Base-by-base conservation (phyloP, 2,329 filamentous ascomycete genomes). In the Penicillium crustosum region DNA sequence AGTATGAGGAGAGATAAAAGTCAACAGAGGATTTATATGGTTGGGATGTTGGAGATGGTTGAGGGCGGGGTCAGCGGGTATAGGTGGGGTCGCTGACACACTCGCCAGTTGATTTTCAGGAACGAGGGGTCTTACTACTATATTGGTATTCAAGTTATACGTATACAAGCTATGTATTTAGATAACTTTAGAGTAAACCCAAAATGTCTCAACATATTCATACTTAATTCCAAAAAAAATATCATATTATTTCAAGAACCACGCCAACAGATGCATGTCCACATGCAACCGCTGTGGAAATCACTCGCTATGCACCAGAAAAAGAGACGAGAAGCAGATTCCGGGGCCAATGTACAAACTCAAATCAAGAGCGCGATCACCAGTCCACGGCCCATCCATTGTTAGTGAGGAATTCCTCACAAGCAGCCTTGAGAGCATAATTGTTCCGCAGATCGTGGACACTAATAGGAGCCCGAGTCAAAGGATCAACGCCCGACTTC, bases 381-480 rank as follows among this genome's bases (percentile, higher is more conserved):
- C 90, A 97, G 72, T 97, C 93, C 39, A 90, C 92, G 0, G 92
- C 91, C 90, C 94, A 96, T 10, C 91, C 93, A 68, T 96, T 97
- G 65, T 90, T 80, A 29, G 89, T 83, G 58, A 97, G 78, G 68
- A 96, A 97, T 65, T 94, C 90, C 45, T 90, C 86, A 70, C 91
- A 95, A 0, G 91, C 93, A 53, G 90, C 84, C 72, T 88, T 91
- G 57, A 97, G 79, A 0, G 84, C 89, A 44, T 95, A 81, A 72
- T 97, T 97, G 0, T 91, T 89, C 42, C 92, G 82, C 53, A 97
- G 74, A 44, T 97, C 91, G 1, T 81, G 77, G 0, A 85, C 79
- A 0, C 76, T 77, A 49, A 97, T 81, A 0, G 89, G 86, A 61
- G 92, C 88, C 42, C 93, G 82, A 0, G 93, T 97, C 36, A 97